Conservation (phyloP, 2,329 filamentous ascomycete genomes). For the Aspergillus piperis region DNA sequence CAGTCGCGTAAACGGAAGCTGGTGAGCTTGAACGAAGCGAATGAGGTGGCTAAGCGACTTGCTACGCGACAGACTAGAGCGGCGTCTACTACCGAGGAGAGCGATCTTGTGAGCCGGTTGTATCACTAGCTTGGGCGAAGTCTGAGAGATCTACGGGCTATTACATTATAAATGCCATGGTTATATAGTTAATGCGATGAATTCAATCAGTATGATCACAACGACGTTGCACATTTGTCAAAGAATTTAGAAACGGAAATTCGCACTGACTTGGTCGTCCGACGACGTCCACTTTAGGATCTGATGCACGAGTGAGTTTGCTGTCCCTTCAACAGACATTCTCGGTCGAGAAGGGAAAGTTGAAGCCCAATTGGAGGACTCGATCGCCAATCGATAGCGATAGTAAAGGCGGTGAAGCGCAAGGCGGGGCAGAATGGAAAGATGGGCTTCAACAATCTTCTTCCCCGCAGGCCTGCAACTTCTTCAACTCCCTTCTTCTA, state of each 20-base stretch:
- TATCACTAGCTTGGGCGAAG: background rate
- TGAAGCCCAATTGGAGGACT: no score
- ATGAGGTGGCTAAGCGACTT: conserved; percentile 59
- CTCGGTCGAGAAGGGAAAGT: no score
- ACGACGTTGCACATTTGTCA: no score
- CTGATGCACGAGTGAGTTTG: no score
- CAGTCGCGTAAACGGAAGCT: conserved; percentile 50
- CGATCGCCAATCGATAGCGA: no score
- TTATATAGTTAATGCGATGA: no score
- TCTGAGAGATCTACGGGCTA: background rate
- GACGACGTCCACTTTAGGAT: no score
- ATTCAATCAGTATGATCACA: no score
- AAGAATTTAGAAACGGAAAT: no score
- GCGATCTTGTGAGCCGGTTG: background rate
- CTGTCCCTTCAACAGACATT: no score
- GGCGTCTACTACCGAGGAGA: background rate
- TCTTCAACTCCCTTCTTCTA: conserved; percentile 5
- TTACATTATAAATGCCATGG: no score
- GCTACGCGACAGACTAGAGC: conserved; percentile 24
- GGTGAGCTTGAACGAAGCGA: conserved; percentile 61
- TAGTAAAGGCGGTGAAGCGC: conserved; percentile 12
- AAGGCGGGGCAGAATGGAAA: conserved; percentile 10
- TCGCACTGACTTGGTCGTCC: no score
- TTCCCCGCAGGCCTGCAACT: background rate
- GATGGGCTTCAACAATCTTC: background rate